Conservation (phyloP, 352 stramenopile genomes). For the Phytophthora colocasiae region DNA sequence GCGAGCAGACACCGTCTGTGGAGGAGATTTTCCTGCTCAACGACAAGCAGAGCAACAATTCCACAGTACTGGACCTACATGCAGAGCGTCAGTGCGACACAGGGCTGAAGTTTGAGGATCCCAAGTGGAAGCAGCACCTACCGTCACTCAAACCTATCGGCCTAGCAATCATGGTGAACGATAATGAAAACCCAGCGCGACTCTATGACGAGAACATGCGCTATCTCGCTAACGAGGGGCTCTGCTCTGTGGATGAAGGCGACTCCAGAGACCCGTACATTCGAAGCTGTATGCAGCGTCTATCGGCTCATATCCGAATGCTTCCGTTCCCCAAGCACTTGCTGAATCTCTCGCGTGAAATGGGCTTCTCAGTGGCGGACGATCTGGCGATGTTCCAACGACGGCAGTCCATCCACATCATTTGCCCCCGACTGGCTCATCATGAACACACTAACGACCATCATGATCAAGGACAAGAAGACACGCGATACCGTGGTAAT, state of each 20-base stretch:
- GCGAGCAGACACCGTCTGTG: constrained; percentile 75
- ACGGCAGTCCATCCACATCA: constrained; percentile 81
- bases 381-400: constrained; percentile 75
- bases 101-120: constrained; percentile 87
- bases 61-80: constrained; percentile 83
- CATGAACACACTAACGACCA: constrained; percentile 88
- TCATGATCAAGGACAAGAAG: constrained; percentile 86
- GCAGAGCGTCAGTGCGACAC: constrained; percentile 76
- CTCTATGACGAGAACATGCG: constrained; percentile 75
- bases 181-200: constrained; percentile 69
- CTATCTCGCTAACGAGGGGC: constrained; percentile 73
- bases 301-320: constrained; percentile 87
- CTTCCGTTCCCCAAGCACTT: constrained; percentile 86
- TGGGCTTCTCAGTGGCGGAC: constrained; percentile 75
- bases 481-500: constrained; percentile 84
- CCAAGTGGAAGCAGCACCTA: constrained; percentile 84
- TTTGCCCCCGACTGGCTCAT: constrained; percentile 79
- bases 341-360: constrained; percentile 80
- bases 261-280: constrained; percentile 51
- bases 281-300: constrained; percentile 72
- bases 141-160: constrained; percentile 83
- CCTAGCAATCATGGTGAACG: constrained; percentile 82
- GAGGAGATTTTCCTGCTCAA: constrained; percentile 89
- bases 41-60: constrained; percentile 65
- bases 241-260: constrained; percentile 34